Conservation (phyloP, 139 green algal genomes). For the Edaphochlamys debaryana region DNA sequence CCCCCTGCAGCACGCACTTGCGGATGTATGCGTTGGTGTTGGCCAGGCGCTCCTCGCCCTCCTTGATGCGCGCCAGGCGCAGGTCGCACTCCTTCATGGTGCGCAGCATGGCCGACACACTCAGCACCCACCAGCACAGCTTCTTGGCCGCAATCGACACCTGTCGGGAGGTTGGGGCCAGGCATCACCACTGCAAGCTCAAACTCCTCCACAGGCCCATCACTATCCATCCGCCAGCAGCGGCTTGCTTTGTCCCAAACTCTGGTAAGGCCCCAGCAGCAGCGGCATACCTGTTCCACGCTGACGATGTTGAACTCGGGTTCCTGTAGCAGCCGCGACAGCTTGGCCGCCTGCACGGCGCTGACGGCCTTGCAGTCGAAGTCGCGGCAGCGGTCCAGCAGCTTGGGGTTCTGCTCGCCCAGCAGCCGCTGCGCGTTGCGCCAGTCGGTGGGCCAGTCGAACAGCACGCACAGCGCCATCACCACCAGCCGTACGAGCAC, state of each 20-base stretch:
- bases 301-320: constrained; percentile 60
- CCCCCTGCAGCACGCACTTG: constrained; percentile 16
- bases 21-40: constrained; percentile 38
- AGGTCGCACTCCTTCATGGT: constrained; percentile 47
- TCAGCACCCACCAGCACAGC: constrained; percentile 58
- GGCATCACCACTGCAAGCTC: too few relatives aligned
- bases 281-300: constrained; percentile 46
- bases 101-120: constrained; percentile 44
- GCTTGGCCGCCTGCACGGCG: constrained; percentile 39
- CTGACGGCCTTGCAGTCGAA: constrained; percentile 21
- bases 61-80: constrained; percentile 31
- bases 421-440: constrained; percentile 45
- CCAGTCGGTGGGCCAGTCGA: constrained; percentile 53
- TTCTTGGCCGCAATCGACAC: constrained; percentile 48
- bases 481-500: constrained; percentile 51
- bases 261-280: too few relatives aligned
- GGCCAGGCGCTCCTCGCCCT: constrained; percentile 50
- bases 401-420: constrained; percentile 56
- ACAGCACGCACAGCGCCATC: constrained; percentile 55
- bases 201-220: too few relatives aligned
- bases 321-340: constrained; percentile 42
- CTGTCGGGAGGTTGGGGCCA: too few relatives aligned
- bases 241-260: too few relatives aligned
- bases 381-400: constrained; percentile 37
- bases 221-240: too few relatives aligned